Percentiles rank a stretch among this genome's conserved stretches.
Evolutionary conservation across 805 yeast species (phyloP).

Genomic region (Starmerella kuoi): DNA sequence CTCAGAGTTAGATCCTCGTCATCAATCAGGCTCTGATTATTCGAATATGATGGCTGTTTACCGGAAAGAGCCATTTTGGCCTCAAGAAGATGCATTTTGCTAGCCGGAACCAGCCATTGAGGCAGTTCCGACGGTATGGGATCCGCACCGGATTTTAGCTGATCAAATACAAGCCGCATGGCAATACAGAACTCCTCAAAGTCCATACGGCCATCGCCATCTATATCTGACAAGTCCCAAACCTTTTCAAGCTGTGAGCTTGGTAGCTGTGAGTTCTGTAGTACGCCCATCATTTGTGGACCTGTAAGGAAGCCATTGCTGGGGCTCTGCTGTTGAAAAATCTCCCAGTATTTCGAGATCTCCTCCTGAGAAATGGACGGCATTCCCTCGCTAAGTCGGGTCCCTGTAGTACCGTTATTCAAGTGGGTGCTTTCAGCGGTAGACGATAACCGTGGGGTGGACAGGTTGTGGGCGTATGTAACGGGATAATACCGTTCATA

Average conservation of each 20-base stretch:
- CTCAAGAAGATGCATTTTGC: slow-evolving; percentile 71
- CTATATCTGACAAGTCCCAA: slow-evolving; percentile 84
- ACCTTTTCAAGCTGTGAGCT: slow-evolving; percentile 67
- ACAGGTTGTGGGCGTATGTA: too few relatives aligned
- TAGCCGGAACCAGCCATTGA: slow-evolving; percentile 83
- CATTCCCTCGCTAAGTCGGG: slow-evolving; percentile 6
- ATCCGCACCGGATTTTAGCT: slow-evolving; percentile 59
- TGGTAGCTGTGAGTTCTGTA: slow-evolving; percentile 75
- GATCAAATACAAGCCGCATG: slow-evolving; percentile 86
- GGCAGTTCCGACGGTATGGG: slow-evolving; percentile 67
- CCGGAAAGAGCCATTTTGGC: slow-evolving; percentile 54
- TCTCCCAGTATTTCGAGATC: slow-evolving; percentile 95
- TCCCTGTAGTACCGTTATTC: too few relatives aligned
- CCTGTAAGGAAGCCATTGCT: slow-evolving; percentile 67
- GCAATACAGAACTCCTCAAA: slow-evolving; percentile 97
- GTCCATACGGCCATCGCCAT: slow-evolving; percentile 80
- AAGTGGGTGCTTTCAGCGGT: too few relatives aligned
- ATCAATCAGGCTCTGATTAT: slow-evolving; percentile 30
- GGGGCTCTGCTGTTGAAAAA: slow-evolving; percentile 82
- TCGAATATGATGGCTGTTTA: slow-evolving; percentile 4
- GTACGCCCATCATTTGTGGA: slow-evolving; percentile 70
- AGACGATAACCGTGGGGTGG: too few relatives aligned
- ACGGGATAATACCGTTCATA: too few relatives aligned
- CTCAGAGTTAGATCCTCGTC: slow-evolving; percentile 55
- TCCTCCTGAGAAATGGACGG: slow-evolving; percentile 55